Percentiles rank a stretch among this genome's conserved stretches.
Evolutionary conservation across 1,284 basidiomycete species (phyloP).

Genomic region (Tilletia setariae): DNA sequence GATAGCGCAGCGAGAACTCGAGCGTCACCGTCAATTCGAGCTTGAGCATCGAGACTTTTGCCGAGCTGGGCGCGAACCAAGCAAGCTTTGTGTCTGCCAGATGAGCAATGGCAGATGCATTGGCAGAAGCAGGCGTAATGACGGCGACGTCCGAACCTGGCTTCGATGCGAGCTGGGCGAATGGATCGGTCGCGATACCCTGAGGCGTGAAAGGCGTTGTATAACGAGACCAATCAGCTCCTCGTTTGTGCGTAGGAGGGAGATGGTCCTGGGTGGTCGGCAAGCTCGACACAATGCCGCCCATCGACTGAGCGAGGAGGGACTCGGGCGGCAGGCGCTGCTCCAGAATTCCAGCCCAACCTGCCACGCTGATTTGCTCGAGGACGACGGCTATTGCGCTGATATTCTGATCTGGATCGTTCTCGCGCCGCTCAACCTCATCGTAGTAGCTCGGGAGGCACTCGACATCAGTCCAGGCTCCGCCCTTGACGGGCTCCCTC

Average conservation of each 20-base stretch:
- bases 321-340: neutral
- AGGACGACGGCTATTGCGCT: neutral
- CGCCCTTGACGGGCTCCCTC: neutral
- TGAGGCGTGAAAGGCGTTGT: neutral
- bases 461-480: neutral
- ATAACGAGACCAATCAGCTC: neutral
- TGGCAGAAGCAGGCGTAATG: constrained; percentile 11
- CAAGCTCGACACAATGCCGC: neutral
- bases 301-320: neutral
- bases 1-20: constrained; percentile 14
- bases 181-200: neutral
- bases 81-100: neutral
- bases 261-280: neutral
- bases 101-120: neutral
- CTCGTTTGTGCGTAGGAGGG: neutral
- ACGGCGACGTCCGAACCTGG: neutral
- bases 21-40: constrained; percentile 11
- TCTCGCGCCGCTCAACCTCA: neutral
- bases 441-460: constrained; percentile 8
- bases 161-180: neutral
- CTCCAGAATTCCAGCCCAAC: neutral
- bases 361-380: neutral
- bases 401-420: neutral
- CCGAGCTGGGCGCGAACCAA: neutral
- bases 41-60: neutral